Conservation (phyloP, 208 protist species). For the Trypanosoma vivax region DNA sequence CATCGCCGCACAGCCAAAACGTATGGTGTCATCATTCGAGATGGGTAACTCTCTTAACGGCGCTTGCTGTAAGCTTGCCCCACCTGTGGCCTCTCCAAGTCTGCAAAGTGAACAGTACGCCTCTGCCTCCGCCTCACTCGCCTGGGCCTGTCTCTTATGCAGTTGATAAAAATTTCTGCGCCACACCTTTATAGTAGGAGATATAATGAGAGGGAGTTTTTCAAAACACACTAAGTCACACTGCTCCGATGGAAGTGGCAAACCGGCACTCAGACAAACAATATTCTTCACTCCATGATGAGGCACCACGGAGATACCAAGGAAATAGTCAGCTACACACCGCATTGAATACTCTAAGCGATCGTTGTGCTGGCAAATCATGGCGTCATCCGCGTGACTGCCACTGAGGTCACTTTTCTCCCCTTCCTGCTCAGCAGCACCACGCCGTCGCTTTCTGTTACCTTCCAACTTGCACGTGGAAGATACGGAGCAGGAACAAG, state of each 20-base stretch:
- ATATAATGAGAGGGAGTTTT: constrained; percentile 33
- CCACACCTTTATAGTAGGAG: constrained; percentile 41
- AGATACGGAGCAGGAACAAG: too few species aligned
- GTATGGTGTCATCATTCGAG: too few species aligned
- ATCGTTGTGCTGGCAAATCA: constrained; percentile 18
- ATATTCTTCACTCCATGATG: not conserved
- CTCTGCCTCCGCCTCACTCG: constrained; percentile 33
- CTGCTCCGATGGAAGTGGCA: not conserved
- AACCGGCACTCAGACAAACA: not conserved
- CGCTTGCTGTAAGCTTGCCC: too few species aligned
- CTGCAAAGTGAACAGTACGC: not conserved
- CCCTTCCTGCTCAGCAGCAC: not conserved
- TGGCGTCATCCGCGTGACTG: not conserved
- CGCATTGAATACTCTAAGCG: constrained; percentile 22
- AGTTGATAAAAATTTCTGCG: constrained; percentile 39
- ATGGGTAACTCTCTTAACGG: too few species aligned
- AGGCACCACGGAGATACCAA: constrained; percentile 10
- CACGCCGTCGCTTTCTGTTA: not conserved
- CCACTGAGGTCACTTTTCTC: too few species aligned
- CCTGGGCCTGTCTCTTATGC: constrained; percentile 45
- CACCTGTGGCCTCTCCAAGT: not conserved
- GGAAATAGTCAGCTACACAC: constrained; percentile 33
- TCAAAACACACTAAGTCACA: constrained; percentile 1
- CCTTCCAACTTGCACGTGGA: too few species aligned
- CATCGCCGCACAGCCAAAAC: too few species aligned